phyloP scores from a whole-genome alignment of 805 yeast genomes.

The Komagataella pseudopastoris region DNA sequence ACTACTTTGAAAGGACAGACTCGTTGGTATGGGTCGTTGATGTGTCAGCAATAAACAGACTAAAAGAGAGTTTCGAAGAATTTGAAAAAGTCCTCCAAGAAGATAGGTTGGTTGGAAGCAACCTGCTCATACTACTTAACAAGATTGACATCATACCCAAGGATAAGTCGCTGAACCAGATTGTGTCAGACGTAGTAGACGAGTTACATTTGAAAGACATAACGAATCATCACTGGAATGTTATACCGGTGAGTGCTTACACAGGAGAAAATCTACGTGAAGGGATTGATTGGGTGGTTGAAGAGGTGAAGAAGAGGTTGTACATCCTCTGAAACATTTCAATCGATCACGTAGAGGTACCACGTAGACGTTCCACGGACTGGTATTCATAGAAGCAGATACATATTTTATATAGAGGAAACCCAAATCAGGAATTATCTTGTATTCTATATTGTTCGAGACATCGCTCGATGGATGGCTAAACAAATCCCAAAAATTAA shows the following conservation, averaged over 20 bases:
- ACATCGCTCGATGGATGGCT: background rate
- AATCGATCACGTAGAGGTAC: background rate
- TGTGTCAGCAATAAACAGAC: constrained; percentile 41
- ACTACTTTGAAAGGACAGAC: constrained; percentile 77
- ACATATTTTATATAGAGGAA: background rate
- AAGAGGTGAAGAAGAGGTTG: constrained; percentile 24
- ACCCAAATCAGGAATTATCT: background rate
- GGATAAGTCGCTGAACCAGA: background rate
- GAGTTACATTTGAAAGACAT: constrained; percentile 19
- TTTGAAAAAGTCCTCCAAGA: constrained; percentile 47
- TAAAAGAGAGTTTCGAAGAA: constrained; percentile 54
- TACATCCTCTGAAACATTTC: constrained; percentile 13
- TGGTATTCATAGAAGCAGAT: background rate
- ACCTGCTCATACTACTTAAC: constrained; percentile 57
- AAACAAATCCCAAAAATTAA: background rate
- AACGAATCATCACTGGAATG: constrained; percentile 24
- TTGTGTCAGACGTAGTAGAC: constrained; percentile 7
- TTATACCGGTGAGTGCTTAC: constrained; percentile 34
- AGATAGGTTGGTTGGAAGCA: constrained; percentile 58
- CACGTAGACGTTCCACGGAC: background rate
- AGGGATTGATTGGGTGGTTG: constrained; percentile 29
- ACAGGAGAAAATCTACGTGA: constrained; percentile 24
- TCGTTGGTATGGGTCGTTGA: constrained; percentile 82
- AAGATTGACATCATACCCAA: constrained; percentile 46
- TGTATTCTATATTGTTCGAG: background rate